Percentiles rank a stretch among this genome's conserved stretches.
Conservation (phyloP, 129 eudicot species). For the Flaveria linearis region DNA sequence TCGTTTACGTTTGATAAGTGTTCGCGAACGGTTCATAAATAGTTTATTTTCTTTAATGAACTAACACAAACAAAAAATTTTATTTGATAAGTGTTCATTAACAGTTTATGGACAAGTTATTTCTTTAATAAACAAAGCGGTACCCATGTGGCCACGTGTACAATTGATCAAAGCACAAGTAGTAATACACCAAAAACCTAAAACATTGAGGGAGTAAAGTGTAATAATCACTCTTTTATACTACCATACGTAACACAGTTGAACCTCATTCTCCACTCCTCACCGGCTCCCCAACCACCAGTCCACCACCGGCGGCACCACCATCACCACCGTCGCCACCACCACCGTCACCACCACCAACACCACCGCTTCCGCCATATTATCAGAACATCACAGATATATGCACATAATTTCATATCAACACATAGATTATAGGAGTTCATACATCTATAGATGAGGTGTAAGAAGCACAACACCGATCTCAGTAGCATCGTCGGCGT, state of each 20-base stretch:
- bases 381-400: background rate
- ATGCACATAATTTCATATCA: background rate
- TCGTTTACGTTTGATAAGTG: no score
- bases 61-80: no score
- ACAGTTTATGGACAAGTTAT: no score
- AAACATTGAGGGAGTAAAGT: background rate
- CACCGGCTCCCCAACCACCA: constrained; percentile 3
- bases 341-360: constrained; percentile 18
- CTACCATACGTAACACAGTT: background rate
- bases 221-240: background rate
- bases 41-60: no score
- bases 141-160: background rate
- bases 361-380: background rate
- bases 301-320: background rate
- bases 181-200: background rate
- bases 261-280: constrained; percentile 22
- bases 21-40: no score
- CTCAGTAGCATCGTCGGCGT: constrained; percentile 62
- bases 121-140: no score
- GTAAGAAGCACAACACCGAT: constrained; percentile 66
- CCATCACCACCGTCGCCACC: background rate
- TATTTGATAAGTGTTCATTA: no score
- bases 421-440: background rate
- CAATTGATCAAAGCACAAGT: background rate
- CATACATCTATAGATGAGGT: constrained; percentile 51